A percentile compares a stretch with the other conserved stretches of the same genome.
Conservation (phyloP, 1,139 yeast species). For the Taphrina sp. region DNA sequence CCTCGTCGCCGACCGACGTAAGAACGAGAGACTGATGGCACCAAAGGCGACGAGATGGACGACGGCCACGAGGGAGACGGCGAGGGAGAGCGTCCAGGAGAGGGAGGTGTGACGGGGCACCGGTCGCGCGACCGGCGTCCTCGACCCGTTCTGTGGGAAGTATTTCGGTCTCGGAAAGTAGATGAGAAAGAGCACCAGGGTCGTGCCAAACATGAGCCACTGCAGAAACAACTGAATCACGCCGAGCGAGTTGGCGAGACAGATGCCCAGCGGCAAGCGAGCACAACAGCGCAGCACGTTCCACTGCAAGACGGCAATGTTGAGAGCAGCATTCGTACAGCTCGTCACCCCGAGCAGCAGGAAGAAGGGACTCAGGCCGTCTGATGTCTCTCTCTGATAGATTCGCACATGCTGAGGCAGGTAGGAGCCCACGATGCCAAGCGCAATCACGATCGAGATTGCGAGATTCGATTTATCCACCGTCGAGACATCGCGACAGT, state of each 20-base stretch:
- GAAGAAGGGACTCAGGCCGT: conserved; percentile 75
- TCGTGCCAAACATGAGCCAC: conserved; percentile 61
- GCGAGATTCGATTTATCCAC: conserved; percentile 47
- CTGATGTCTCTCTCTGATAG: conserved; percentile 60
- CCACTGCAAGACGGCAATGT: conserved; percentile 59
- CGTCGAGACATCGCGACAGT: conserved; percentile 49
- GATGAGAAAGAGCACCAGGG: conserved; percentile 41
- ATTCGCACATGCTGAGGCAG: conserved; percentile 73
- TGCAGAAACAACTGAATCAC: conserved; percentile 69
- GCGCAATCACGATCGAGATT: conserved; percentile 55
- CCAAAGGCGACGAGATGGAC: conserved; percentile 48
- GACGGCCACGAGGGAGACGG: conserved; percentile 38
- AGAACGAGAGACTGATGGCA: conserved; percentile 41
- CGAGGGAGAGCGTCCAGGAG: conserved; percentile 28
- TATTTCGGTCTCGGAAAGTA: conserved; percentile 35
- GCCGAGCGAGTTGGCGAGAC: conserved; percentile 68
- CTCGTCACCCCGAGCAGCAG: conserved; percentile 71
- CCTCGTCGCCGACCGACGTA: conserved; percentile 18
- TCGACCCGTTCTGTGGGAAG: conserved; percentile 20
- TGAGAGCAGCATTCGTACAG: conserved; percentile 66
- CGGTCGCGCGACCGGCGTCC: conserved; percentile 22
- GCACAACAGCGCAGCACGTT: conserved; percentile 46
- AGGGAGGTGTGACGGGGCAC: conserved; percentile 27
- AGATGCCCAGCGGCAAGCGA: conserved; percentile 51
- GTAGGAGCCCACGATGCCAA: conserved; percentile 73